Conservation (phyloP, 306 rosid genomes). For the Cucumis cinereus region DNA sequence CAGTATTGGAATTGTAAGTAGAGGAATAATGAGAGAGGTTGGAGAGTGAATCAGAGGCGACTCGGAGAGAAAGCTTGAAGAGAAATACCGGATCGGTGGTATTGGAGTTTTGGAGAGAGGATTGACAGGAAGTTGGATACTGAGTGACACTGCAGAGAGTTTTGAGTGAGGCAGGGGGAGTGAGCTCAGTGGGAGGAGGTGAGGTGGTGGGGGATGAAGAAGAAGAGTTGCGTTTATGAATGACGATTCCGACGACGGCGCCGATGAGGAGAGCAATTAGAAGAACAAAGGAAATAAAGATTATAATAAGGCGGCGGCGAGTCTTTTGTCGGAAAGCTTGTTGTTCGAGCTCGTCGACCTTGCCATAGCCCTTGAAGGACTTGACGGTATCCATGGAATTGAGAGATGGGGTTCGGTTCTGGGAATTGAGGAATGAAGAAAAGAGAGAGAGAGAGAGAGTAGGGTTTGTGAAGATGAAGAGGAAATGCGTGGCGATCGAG, state of each 20-base stretch:
- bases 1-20: neutral
- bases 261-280: conserved; percentile 30
- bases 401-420: neutral
- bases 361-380: conserved; percentile 84
- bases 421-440: neutral
- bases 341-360: conserved; percentile 62
- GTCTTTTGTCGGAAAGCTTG: conserved; percentile 41
- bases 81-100: conserved; percentile 55
- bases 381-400: conserved; percentile 44
- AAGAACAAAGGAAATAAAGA: conserved; percentile 32
- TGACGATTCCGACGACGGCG: conserved; percentile 33
- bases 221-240: conserved; percentile 33
- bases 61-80: conserved; percentile 64
- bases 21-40: conserved; percentile 22
- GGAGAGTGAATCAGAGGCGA: conserved; percentile 48
- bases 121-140: conserved; percentile 58
- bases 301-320: conserved; percentile 39
- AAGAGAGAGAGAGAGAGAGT: neutral
- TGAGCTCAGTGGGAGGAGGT: conserved; percentile 21
- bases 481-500: neutral
- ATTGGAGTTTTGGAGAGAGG: conserved; percentile 34
- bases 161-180: conserved; percentile 57
- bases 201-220: conserved; percentile 19
- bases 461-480: neutral
- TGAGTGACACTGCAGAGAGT: conserved; percentile 55